Conservation (phyloP, 768 basidiomycete genomes). For the Cyclocybe aegerita region DNA sequence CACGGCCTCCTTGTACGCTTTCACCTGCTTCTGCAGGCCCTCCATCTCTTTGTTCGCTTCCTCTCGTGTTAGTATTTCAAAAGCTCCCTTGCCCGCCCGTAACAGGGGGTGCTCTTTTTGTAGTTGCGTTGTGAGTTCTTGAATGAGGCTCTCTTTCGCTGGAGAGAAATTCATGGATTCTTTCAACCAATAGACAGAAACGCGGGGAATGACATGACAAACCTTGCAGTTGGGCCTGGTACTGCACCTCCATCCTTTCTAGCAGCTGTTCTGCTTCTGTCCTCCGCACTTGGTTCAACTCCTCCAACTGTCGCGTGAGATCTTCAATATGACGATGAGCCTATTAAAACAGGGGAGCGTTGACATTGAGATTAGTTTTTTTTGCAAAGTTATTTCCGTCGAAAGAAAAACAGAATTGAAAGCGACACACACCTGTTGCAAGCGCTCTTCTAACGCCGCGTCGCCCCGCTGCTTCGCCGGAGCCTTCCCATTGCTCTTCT, state of each 20-base stretch:
- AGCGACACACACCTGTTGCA: too few relatives aligned
- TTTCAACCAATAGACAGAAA: conserved; percentile 35
- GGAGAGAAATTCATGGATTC: conserved; percentile 10
- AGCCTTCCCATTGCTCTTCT: too few relatives aligned
- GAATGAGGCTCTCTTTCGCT: conserved; percentile 60
- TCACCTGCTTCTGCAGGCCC: conserved; percentile 36
- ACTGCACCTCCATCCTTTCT: conserved; percentile 46
- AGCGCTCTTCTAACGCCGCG: too few relatives aligned
- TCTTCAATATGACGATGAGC: conserved; percentile 42
- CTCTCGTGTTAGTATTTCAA: conserved; percentile 73
- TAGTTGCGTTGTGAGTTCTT: conserved; percentile 55
- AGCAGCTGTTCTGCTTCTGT: conserved; percentile 67
- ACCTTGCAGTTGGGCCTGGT: conserved; percentile 56
- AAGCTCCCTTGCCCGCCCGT: conserved; percentile 44
- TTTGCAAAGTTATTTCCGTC: neutral
- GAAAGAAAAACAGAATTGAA: neutral
- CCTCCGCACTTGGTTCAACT: conserved; percentile 52
- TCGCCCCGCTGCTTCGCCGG: too few relatives aligned
- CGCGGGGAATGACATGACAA: neutral
- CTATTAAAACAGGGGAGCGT: conserved; percentile 22
- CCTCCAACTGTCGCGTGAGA: conserved; percentile 56
- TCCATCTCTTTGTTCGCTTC: conserved; percentile 70
- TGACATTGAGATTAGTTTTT: neutral
- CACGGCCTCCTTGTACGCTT: conserved; percentile 34
- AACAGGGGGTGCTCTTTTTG: conserved; percentile 55